Evolutionary conservation across 805 yeast genomes (phyloP), one percentile per base, ranked within the genome.

Genomic region (Nakazawaea wyomingensis): DNA sequence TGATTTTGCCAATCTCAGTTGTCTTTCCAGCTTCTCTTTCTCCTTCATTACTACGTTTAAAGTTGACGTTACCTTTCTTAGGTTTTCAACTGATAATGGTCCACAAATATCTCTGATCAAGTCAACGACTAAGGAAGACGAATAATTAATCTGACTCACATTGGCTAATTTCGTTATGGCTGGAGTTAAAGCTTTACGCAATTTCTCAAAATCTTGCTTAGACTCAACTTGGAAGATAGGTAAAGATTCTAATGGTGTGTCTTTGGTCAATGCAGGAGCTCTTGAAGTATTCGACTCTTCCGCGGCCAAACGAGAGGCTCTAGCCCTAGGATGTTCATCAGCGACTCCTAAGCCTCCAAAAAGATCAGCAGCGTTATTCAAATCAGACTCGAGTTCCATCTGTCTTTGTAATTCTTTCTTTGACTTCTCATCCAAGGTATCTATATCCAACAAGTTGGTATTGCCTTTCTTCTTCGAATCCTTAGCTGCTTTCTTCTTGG

Each of bases 361-460:
- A 54, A 91, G 70, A 54, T 86, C 95, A 7, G 96, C 91, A 24
- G 99, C 98, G 59, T 86, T 87, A 63, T 86, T 87, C 62, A 91
- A 71, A 66, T 91, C 99, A 21, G 95, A 76, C 37, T 78, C 82
- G 47, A 87, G 56, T 65, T 91, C 32, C 96, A 17, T 93, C 95
- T 60, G 83, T 71, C 57, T 72, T 82, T 64, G 85, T 71, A 89
- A 63, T 57, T 84, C 89, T 53, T 70, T 76, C 57, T 87, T 74
- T n/a, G 91, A 81, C 49, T 69, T 71, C 50, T 78, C 85, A 60
- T 87, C 96, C 32, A 85, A 75, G 14, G 68, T 68, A 48, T 84
- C 91, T 49, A 85, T 72, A 36, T 80, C 85, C 55, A 77, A 53
- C 38, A 72, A 56, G 11, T 64, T 69, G 47, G 62, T 62, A 11